Evolutionary conservation across 2,329 filamentous ascomycete species (phyloP).

Genomic region (Dactylellina drechsleri): DNA sequence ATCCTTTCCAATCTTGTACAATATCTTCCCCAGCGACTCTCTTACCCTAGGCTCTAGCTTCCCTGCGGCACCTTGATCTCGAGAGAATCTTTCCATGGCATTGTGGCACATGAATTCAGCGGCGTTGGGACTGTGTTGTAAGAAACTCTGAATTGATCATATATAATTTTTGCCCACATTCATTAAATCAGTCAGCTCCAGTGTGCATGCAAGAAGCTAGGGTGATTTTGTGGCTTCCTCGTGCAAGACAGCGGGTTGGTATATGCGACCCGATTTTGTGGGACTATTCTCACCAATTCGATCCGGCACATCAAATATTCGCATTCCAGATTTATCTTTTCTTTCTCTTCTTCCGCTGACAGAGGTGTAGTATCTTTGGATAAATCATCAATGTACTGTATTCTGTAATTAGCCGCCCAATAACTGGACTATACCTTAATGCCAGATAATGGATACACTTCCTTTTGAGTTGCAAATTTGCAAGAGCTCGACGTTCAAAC

Average conservation of each 20-base stretch:
- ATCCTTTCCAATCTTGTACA: conserved; percentile 77
- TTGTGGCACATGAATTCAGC: conserved; percentile 81
- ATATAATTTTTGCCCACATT: neutral
- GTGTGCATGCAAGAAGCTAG: neutral
- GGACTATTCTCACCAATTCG: conserved; percentile 21
- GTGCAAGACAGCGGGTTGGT: neutral
- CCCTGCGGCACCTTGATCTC: conserved; percentile 48
- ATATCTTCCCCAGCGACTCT: conserved; percentile 73
- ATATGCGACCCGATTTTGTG: neutral
- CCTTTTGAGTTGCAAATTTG: neutral
- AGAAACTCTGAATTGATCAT: conserved; percentile 70
- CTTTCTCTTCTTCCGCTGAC: conserved; percentile 16
- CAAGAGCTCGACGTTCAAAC: neutral
- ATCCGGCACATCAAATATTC: conserved; percentile 44
- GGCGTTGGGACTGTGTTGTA: conserved; percentile 76
- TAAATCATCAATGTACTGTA: conserved; percentile 49
- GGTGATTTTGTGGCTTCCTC: conserved; percentile 1
- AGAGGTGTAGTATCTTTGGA: conserved; percentile 36
- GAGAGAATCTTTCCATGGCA: conserved; percentile 62
- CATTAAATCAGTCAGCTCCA: neutral
- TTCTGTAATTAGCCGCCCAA: neutral
- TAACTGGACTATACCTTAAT: neutral
- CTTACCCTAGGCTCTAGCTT: conserved; percentile 65
- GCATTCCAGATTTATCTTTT: conserved; percentile 50
- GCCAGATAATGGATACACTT: neutral